A percentile compares a stretch with the other conserved stretches of the same genome.
phyloP scores from a whole-genome alignment of 768 basidiomycete species.

The Lepiota brunneoincarnata region DNA sequence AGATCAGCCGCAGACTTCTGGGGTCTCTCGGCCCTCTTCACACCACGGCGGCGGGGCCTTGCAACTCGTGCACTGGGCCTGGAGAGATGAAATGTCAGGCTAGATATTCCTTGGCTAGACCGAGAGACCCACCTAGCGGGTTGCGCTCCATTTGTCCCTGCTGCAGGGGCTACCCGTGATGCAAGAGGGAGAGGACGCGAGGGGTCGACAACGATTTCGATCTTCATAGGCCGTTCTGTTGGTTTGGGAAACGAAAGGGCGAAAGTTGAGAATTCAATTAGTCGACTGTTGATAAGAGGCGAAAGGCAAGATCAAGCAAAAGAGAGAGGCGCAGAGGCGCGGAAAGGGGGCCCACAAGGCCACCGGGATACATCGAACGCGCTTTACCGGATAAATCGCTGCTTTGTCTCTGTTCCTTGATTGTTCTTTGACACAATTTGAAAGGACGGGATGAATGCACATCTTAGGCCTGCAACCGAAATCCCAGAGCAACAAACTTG shows the following conservation, averaged over 20 bases:
- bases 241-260: constrained; percentile 40
- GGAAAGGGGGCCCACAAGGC: constrained; percentile 25
- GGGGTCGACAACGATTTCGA: constrained; percentile 94
- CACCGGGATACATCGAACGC: constrained; percentile 23
- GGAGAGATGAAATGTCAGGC: constrained; percentile 11
- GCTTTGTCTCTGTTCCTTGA: constrained; percentile 39
- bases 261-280: constrained; percentile 35
- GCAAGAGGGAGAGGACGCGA: constrained; percentile 68
- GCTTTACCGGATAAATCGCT: constrained; percentile 35
- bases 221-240: constrained; percentile 96
- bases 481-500: neutral
- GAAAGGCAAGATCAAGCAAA: constrained; percentile 41
- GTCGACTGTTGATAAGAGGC: constrained; percentile 42
- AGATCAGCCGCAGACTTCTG: constrained; percentile 85
- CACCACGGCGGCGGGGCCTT: constrained; percentile 19
- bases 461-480: neutral
- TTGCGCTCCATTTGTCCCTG: constrained; percentile 28
- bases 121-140: constrained; percentile 28
- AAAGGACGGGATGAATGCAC: neutral
- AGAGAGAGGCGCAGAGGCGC: constrained; percentile 19
- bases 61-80: neutral
- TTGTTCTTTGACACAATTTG: constrained; percentile 8
- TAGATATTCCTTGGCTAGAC: neutral
- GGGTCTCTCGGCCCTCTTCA: constrained; percentile 58
- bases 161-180: constrained; percentile 81